These are phyloP conservation scores for Mucor mucedo DNA, from an alignment of 371 early-diverging fungal genomes.

Conservation along the genomic window DNA sequence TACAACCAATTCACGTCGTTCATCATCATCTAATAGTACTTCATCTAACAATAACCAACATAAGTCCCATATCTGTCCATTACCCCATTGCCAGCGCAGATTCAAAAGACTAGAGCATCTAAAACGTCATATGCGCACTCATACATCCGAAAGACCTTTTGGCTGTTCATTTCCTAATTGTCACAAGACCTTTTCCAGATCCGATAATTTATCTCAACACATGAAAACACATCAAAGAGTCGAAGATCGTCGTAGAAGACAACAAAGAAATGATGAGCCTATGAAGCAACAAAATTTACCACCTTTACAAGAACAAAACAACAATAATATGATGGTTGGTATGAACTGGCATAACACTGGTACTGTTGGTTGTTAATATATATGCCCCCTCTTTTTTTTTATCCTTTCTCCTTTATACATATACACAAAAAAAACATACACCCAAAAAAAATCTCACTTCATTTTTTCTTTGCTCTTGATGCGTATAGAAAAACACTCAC, in stretches of 20 bases:
- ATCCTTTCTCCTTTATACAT: neutral
- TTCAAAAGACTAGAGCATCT: constrained; percentile 89
- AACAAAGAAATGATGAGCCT: constrained; percentile 24
- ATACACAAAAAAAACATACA: constrained; percentile 7
- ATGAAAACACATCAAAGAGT: constrained; percentile 63
- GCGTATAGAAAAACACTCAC: too few relatives aligned
- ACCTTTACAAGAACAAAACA: constrained; percentile 19
- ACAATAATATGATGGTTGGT: constrained; percentile 19
- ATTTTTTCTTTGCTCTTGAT: neutral
- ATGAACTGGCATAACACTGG: constrained; percentile 32
- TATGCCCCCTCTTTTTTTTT: constrained; percentile 5
- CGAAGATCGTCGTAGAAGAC: constrained; percentile 38
- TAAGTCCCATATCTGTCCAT: constrained; percentile 56
- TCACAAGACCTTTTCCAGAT: constrained; percentile 80
- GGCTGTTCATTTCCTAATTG: constrained; percentile 72
- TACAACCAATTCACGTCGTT: constrained; percentile 2
- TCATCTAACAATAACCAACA: constrained; percentile 20
- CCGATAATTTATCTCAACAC: constrained; percentile 74
- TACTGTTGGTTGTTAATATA: constrained; percentile 32
- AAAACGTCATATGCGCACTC: constrained; percentile 89
- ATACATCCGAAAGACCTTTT: constrained; percentile 82
- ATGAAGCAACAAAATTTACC: constrained; percentile 27
- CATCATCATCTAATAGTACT: constrained; percentile 2
- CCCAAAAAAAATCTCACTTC: constrained; percentile 3
- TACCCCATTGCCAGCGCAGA: constrained; percentile 58